A percentile compares a stretch with the other conserved stretches of the same genome.
Evolutionary conservation across 2,329 filamentous ascomycete genomes (phyloP).

Genomic region (Chalaropsis thielavioides): DNA sequence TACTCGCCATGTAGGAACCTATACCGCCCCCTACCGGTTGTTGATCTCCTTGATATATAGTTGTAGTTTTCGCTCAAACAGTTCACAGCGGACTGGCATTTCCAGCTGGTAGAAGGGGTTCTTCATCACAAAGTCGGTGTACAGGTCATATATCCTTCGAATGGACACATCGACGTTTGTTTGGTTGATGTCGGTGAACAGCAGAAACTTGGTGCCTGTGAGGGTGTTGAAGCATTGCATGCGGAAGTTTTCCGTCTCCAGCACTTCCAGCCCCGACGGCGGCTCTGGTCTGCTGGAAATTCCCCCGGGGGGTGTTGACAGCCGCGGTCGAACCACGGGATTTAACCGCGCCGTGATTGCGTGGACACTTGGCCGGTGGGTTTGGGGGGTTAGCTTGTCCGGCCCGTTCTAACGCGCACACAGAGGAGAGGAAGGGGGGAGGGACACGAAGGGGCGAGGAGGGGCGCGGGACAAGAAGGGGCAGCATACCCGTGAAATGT

Average conservation of each 20-base stretch:
- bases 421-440: background rate
- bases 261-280: constrained; percentile 70
- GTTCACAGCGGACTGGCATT: constrained; percentile 92
- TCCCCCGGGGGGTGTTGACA: constrained; percentile 16
- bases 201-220: constrained; percentile 86
- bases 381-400: constrained; percentile 15
- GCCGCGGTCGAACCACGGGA: constrained; percentile 30
- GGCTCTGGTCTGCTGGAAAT: constrained; percentile 42
- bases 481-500: constrained; percentile 76
- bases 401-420: background rate
- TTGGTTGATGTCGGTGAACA: constrained; percentile 85
- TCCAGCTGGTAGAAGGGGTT: constrained; percentile 97
- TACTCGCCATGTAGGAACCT: background rate
- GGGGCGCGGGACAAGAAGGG: background rate
- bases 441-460: no score
- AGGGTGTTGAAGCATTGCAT: constrained; percentile 91
- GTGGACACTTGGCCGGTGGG: constrained; percentile 39
- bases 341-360: constrained; percentile 52
- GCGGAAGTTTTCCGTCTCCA: constrained; percentile 88
- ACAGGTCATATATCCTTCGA: constrained; percentile 79
- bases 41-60: constrained; percentile 66
- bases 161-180: constrained; percentile 75
- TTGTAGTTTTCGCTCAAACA: constrained; percentile 75
- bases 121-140: constrained; percentile 97
- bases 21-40: constrained; percentile 28